Evolutionary conservation across 1,284 basidiomycete genomes (phyloP).

Genomic region (Cerioporus squamosus): DNA sequence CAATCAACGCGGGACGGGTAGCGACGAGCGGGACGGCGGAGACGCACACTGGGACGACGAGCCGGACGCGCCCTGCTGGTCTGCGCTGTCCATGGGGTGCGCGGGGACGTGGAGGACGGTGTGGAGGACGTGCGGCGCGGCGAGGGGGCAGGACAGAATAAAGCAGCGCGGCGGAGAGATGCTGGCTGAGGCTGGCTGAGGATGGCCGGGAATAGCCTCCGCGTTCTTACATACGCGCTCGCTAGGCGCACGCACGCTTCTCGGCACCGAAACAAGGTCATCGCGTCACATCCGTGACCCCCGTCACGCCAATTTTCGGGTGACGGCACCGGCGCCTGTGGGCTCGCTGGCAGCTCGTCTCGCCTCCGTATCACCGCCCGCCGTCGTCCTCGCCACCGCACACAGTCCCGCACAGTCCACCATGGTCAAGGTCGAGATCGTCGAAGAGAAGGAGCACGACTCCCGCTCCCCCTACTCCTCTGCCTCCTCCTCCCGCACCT

Average conservation of each 20-base stretch:
- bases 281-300: neutral
- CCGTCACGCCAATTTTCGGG: constrained; percentile 17
- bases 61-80: constrained; percentile 15
- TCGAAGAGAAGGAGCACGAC: constrained; percentile 71
- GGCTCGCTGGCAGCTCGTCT: constrained; percentile 1
- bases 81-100: constrained; percentile 18
- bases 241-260: constrained; percentile 17
- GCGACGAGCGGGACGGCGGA: neutral
- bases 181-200: constrained; percentile 5
- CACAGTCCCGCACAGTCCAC: constrained; percentile 17
- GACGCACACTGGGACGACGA: constrained; percentile 24
- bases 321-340: neutral
- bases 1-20: constrained; percentile 7
- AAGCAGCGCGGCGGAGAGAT: constrained; percentile 13
- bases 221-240: constrained; percentile 23
- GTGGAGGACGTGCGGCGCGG: neutral
- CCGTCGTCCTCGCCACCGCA: constrained; percentile 2
- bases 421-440: constrained; percentile 88
- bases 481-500: constrained; percentile 64
- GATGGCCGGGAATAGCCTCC: constrained; percentile 12
- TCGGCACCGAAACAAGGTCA: constrained; percentile 25
- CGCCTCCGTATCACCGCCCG: neutral
- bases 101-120: neutral
- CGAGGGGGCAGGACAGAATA: constrained; percentile 3
- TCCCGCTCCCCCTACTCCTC: constrained; percentile 70